These are phyloP conservation scores for Lipomyces mesembrius DNA, from an alignment of 805 yeast species.

Conservation along the genomic window DNA sequence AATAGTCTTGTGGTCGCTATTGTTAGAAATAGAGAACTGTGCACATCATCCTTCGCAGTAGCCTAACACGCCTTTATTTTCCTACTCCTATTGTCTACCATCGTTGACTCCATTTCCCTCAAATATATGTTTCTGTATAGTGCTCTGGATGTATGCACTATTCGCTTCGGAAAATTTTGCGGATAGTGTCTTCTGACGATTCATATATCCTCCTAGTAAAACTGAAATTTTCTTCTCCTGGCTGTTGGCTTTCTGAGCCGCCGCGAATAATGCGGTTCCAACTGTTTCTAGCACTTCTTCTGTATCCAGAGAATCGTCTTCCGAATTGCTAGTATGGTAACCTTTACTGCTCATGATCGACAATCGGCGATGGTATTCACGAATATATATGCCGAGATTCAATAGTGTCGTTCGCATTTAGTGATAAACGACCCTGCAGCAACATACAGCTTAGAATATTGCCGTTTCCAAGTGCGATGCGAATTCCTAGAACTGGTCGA, in stretches of 20 bases:
- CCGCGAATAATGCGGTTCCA: constrained; percentile 25
- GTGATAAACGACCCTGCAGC: not conserved
- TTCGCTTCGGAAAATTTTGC: constrained; percentile 34
- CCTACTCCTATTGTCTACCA: not conserved
- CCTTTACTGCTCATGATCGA: not conserved
- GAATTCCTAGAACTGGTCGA: too few relatives aligned
- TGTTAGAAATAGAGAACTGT: too few relatives aligned
- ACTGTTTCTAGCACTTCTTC: constrained; percentile 35
- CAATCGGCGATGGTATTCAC: not conserved
- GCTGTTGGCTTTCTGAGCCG: constrained; percentile 41
- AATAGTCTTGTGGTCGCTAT: too few relatives aligned
- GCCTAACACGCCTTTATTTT: not conserved
- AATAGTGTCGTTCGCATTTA: too few relatives aligned
- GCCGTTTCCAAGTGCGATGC: too few relatives aligned
- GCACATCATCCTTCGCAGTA: not conserved
- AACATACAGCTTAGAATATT: too few relatives aligned
- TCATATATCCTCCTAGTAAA: constrained; percentile 47
- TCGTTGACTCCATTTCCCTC: constrained; percentile 5
- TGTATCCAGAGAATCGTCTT: constrained; percentile 1
- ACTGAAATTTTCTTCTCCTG: constrained; percentile 44
- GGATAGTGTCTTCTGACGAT: constrained; percentile 41
- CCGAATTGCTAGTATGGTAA: not conserved
- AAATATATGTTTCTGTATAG: constrained; percentile 24
- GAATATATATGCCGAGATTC: too few relatives aligned
- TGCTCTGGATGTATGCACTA: constrained; percentile 27